phyloP scores from a whole-genome alignment of 176 grass and related monocot genomes.

The Eleusine coracana region DNA sequence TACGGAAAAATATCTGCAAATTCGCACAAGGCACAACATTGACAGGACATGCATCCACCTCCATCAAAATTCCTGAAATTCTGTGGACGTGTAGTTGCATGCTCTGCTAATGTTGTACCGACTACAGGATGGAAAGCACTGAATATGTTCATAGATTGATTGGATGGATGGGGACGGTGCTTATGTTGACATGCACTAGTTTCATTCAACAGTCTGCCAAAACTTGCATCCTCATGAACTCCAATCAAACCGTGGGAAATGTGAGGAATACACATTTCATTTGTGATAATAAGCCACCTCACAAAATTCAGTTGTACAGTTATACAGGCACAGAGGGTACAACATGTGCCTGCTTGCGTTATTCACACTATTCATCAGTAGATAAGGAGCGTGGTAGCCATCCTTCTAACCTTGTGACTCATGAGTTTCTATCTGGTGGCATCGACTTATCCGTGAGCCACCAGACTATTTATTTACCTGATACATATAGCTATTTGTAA shows the following conservation, averaged over 20 bases:
- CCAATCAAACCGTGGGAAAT: background rate
- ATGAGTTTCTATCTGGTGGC: conserved; percentile 11
- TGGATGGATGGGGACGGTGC: too few relatives aligned
- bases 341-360: background rate
- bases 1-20: too few relatives aligned
- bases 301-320: background rate
- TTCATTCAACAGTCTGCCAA: background rate
- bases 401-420: background rate
- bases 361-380: conserved; percentile 4
- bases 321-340: background rate
- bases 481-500: background rate
- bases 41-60: too few relatives aligned
- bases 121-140: too few relatives aligned
- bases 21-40: too few relatives aligned
- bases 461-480: conserved; percentile 11
- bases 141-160: too few relatives aligned
- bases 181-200: too few relatives aligned
- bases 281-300: background rate
- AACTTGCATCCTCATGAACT: background rate
- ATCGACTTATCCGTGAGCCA: background rate
- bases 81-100: too few relatives aligned
- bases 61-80: too few relatives aligned
- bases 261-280: background rate
- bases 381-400: background rate
- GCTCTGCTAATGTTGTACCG: too few relatives aligned